These are phyloP conservation scores for Gossypium arboreum DNA, from an alignment of 345 rosid genomes.

Conservation along the genomic window DNA sequence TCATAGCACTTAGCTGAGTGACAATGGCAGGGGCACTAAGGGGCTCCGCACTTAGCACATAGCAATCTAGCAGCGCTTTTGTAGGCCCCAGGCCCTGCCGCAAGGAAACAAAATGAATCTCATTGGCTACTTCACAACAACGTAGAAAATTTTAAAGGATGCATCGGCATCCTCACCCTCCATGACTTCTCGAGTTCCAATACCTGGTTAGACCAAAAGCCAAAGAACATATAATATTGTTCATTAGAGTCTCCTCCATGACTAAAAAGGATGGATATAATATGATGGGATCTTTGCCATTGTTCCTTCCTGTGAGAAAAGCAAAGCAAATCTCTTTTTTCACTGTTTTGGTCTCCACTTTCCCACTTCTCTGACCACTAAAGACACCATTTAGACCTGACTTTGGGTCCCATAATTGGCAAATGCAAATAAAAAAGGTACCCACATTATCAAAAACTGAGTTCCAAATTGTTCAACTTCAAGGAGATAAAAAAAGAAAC, in stretches of 20 bases:
- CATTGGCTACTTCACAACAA: slow-evolving; percentile 12
- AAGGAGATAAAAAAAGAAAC: background rate
- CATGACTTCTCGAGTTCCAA: slow-evolving; percentile 22
- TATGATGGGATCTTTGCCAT: background rate
- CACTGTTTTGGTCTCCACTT: slow-evolving; percentile 58
- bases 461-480: background rate
- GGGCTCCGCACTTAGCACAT: background rate
- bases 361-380: slow-evolving; percentile 64
- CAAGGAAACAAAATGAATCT: slow-evolving; percentile 35
- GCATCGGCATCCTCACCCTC: slow-evolving; percentile 15
- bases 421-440: background rate
- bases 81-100: slow-evolving; percentile 32
- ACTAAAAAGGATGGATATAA: background rate
- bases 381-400: slow-evolving; percentile 29
- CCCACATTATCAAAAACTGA: background rate
- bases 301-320: background rate
- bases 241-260: background rate
- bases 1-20: slow-evolving; percentile 17
- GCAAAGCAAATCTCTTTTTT: slow-evolving; percentile 28
- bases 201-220: background rate
- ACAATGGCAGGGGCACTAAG: slow-evolving; percentile 3
- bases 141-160: background rate
- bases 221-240: background rate
- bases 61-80: slow-evolving; percentile 24
- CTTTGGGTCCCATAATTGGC: background rate